phyloP scores from a whole-genome alignment of 192 early-diverging fungal genomes.

The Coemansia sp. region DNA sequence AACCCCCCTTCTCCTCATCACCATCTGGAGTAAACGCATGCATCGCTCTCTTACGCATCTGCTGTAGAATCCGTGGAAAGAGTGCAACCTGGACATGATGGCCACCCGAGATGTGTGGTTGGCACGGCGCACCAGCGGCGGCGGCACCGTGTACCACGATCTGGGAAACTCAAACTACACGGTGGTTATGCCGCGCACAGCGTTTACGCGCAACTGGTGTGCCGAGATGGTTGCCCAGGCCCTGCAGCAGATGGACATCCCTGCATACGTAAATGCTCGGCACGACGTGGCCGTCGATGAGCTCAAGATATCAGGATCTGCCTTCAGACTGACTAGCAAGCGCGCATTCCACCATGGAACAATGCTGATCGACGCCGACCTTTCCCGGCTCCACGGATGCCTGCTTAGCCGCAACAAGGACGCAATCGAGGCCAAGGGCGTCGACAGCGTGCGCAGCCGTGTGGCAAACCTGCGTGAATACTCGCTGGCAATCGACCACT shows the following conservation, averaged over 20 bases:
- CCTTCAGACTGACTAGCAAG: constrained; percentile 82
- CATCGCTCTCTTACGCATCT: constrained; percentile 1
- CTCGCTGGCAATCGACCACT: constrained; percentile 81
- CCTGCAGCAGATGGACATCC: constrained; percentile 72
- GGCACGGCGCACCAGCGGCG: constrained; percentile 85
- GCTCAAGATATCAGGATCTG: constrained; percentile 90
- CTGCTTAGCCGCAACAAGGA: constrained; percentile 55
- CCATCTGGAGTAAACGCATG: background rate
- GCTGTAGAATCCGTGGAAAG: constrained; percentile 90
- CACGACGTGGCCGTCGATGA: constrained; percentile 87
- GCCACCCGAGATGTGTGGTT: constrained; percentile 68
- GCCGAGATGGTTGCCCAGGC: constrained; percentile 77
- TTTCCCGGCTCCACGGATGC: constrained; percentile 57
- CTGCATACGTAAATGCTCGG: constrained; percentile 78
- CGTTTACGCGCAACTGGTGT: constrained; percentile 73
- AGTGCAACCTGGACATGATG: constrained; percentile 81
- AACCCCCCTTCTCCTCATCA: background rate
- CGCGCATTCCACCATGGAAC: constrained; percentile 97
- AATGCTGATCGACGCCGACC: constrained; percentile 92
- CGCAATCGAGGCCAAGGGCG: constrained; percentile 79
- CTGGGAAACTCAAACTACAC: constrained; percentile 96
- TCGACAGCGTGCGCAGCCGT: constrained; percentile 83
- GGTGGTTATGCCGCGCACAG: constrained; percentile 84
- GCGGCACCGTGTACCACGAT: constrained; percentile 96
- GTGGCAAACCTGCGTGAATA: constrained; percentile 81